phyloP scores from a whole-genome alignment of 2,329 filamentous ascomycete genomes.

The Fusarium tuaranense region DNA sequence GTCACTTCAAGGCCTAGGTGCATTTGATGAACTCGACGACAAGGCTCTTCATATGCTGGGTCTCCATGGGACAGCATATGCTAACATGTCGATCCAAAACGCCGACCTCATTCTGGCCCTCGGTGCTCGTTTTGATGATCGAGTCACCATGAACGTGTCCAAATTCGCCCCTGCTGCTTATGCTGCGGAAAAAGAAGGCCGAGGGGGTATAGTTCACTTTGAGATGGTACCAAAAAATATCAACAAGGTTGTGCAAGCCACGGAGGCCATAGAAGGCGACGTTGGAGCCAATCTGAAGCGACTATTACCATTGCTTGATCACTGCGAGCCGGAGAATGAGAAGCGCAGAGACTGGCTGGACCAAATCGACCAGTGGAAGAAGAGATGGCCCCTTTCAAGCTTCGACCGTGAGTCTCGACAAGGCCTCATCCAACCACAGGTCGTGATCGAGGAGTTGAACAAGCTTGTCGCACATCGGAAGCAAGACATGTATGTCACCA shows the following conservation, averaged over 20 bases:
- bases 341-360: constrained; percentile 80
- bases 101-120: constrained; percentile 96
- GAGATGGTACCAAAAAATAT: constrained; percentile 99
- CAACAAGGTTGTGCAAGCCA: constrained; percentile 98
- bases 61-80: constrained; percentile 97
- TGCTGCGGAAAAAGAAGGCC: constrained; percentile 83
- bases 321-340: constrained; percentile 72
- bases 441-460: constrained; percentile 90
- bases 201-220: constrained; percentile 96
- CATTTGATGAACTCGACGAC: constrained; percentile 90
- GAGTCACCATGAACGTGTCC: constrained; percentile 82
- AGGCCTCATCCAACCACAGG: constrained; percentile 93
- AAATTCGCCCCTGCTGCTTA: constrained; percentile 93
- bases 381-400: constrained; percentile 84
- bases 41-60: constrained; percentile 98
- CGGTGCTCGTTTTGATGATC: constrained; percentile 94
- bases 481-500: constrained; percentile 87
- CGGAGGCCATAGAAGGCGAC: constrained; percentile 96
- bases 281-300: constrained; percentile 81
- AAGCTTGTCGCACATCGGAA: constrained; percentile 84
- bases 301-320: constrained; percentile 78
- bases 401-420: constrained; percentile 83
- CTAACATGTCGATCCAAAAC: constrained; percentile 98
- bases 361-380: constrained; percentile 92
- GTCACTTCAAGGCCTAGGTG: constrained; percentile 92